These are phyloP conservation scores for Naganishia vishniacii DNA, from an alignment of 768 basidiomycete species.

Conservation along the genomic window DNA sequence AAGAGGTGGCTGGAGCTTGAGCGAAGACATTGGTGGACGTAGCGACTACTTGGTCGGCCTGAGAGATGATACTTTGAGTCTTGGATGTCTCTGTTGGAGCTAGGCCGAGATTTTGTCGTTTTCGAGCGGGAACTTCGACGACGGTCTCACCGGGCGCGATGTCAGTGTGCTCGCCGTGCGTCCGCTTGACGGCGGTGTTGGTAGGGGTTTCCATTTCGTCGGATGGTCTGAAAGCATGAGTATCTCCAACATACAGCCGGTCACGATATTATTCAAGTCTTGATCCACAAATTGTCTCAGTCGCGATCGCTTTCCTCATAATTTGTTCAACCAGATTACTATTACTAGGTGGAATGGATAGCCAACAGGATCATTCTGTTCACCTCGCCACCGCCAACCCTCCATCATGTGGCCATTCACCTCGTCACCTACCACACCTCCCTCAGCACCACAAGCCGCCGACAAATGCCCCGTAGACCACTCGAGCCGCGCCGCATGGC, in stretches of 20 bases:
- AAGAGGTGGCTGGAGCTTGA: not conserved
- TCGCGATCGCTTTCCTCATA: constrained; percentile 6
- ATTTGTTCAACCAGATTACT: not conserved
- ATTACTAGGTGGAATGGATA: too few species aligned
- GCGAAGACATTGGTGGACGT: not conserved
- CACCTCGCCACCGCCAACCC: not conserved
- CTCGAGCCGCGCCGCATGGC: constrained; percentile 53
- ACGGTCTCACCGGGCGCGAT: not conserved
- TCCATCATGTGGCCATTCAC: constrained; percentile 31
- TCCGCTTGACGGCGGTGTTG: not conserved
- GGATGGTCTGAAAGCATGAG: too few species aligned
- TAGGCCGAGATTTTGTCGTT: constrained; percentile 8
- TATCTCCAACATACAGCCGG: too few species aligned
- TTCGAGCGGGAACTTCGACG: not conserved
- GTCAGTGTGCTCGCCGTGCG: not conserved
- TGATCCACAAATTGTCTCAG: too few species aligned
- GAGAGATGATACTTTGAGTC: not conserved
- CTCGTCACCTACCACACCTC: not conserved
- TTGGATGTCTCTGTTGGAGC: not conserved
- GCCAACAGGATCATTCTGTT: too few species aligned
- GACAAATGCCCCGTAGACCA: constrained; percentile 66
- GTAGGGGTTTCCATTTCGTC: too few species aligned
- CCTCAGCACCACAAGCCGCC: constrained; percentile 10
- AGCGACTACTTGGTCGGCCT: not conserved
- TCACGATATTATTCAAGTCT: too few species aligned